Base-by-base conservation (phyloP, 257 asterid species). In the Penstemon eatonii region DNA sequence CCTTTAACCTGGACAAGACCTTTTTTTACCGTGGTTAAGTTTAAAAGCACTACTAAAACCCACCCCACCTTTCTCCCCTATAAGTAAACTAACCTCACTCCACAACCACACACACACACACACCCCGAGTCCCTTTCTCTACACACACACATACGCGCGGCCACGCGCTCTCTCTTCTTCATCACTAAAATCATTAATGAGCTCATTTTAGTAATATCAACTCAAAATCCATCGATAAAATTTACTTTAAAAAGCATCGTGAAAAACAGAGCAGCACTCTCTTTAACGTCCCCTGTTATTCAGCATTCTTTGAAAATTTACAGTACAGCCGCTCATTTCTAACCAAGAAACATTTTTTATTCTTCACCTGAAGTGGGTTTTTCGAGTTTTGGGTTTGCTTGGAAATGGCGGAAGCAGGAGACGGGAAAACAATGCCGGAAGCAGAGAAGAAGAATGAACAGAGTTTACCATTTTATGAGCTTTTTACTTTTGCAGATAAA, bases 401-500 rank as follows among this genome's bases (percentile, higher is more conserved):
- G 8, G 49, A 41, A 79, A 84, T 84, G 89, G 87, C 82, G 68
- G 89, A 84, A 69, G 75, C 71, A 18, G 78, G 65, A 11, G 89
- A 84, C 38, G 82, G 73, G 50, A 81, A 84, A 68, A 69, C 83
- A 72, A 74, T 79, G 80, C 85, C 89, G 70, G 85, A 79, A 76
- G 25, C 83, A 42, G 89, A 84, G 75, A 84, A 84, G 89, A 84
- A 81, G 82, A 84, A 81, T n/a, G 89, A 79, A 67, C 83, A 84
- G 80, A 81, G 85, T 56, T 60, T 84, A 57, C 85, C 89, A 11
- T 84, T 84, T 58, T 84, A 76, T 61, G 81, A 79, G 87, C 89
- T 84, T 3, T 84, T 84, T 41, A 79, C 87, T 0, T 84, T 84
- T 13, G 89, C 89, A 0, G 89, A 84, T 60, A 84, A 73, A 38